Evolutionary conservation across 2,329 filamentous ascomycete species (phyloP), one percentile per base, ranked within the genome.

Genomic region (Penicillium occitanis): DNA sequence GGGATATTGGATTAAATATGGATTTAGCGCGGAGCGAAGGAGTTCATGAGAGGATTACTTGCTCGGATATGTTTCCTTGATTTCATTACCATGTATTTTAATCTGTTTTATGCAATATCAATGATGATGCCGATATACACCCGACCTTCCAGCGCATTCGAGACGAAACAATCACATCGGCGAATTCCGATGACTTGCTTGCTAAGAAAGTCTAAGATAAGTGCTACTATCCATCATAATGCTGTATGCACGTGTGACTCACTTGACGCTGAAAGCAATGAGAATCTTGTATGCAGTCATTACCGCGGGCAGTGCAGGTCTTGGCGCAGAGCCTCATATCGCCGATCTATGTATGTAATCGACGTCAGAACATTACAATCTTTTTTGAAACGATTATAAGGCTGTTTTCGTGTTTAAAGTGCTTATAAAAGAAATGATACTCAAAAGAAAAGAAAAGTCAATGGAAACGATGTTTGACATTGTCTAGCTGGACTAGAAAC

Each of bases 221-320:
- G 51, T 19, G 33, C 33, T 57, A 40, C 14, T 19, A 14, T 40
- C 17, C 28, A 25, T 37, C 33, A 25, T 40, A 8, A 14, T 37
- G 10, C 30, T 57, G 53, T 19, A 50, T 57, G 53, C 33, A 28
- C 33, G 59, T 50, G 59, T 61, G 42, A 61, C 42, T 50, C 59
- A 48, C 17, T 37, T 40, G 53, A 25, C 30, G 17, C 33, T 37
- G 30, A 19, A 37, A 1, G 19, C 10, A 22, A 14, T 25, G 10
- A 17, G 53, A 14, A 57, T 40, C n/a, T 37, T 37, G 53, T 57
- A 33, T 37, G 33, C 5, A 57, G 53, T 57, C 28, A 35, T 37
- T 57, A n/a, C 28, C 5, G 51, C 14, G 51, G 53, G 53, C 53
- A 57, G 30, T 57, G 53, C 53, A 40, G n/a, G 33, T 5, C 33